Percentiles rank a stretch among this genome's conserved stretches.
Evolutionary conservation across 2,329 filamentous ascomycete species (phyloP).

Genomic region (Neofusicoccum parvum): DNA sequence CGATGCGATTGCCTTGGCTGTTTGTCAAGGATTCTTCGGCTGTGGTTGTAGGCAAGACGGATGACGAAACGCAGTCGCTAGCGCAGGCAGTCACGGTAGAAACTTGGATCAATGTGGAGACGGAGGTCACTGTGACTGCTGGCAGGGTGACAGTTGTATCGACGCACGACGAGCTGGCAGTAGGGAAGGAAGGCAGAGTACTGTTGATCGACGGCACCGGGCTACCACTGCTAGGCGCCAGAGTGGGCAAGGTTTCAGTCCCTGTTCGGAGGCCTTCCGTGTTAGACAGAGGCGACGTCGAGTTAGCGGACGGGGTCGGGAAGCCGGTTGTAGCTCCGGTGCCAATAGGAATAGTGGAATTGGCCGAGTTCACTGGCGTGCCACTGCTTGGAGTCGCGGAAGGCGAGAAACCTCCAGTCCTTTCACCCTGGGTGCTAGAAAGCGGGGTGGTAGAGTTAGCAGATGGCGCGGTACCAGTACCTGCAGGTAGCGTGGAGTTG

Average conservation of each 20-base stretch:
- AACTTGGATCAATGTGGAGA: constrained; percentile 17
- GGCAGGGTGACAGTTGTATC: not conserved
- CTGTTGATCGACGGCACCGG: not conserved
- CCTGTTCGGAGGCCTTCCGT: not conserved
- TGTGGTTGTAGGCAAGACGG: not conserved
- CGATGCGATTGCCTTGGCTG: not conserved
- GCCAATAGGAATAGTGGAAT: not conserved
- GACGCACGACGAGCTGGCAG: not conserved
- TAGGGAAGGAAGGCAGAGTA: not conserved
- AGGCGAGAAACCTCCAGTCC: not conserved
- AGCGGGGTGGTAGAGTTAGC: constrained; percentile 25
- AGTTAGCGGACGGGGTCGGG: not conserved
- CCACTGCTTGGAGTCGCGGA: constrained; percentile 1
- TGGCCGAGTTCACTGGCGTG: constrained; percentile 2
- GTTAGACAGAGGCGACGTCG: not conserved
- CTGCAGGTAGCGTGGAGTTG: not conserved
- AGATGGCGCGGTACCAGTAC: constrained; percentile 7
- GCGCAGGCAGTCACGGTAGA: constrained; percentile 18
- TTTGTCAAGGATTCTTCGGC: constrained; percentile 1
- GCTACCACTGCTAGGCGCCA: not conserved
- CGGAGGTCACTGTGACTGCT: constrained; percentile 23
- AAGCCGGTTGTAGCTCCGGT: not conserved
- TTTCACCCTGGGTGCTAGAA: constrained; percentile 15
- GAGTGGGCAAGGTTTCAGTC: not conserved
- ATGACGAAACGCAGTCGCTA: not conserved